phyloP scores from a whole-genome alignment of 257 asterid species.

The Solanum pennellii region DNA sequence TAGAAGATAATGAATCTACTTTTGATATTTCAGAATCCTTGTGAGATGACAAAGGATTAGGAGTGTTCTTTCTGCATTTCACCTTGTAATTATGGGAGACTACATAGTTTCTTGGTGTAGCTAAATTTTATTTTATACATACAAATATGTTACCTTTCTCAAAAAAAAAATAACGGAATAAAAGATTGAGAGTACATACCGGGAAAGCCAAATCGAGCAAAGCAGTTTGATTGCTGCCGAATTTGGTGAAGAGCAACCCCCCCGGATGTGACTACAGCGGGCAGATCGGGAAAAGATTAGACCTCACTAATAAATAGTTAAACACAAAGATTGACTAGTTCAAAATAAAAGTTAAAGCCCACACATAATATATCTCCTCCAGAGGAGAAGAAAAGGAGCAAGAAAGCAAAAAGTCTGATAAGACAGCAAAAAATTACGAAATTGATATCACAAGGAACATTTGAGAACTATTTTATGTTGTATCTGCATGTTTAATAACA shows the following conservation, averaged over 20 bases:
- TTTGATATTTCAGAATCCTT: neutral
- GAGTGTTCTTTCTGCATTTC: neutral
- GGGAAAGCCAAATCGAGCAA: constrained; percentile 85
- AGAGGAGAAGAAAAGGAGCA: neutral
- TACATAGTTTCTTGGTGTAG: neutral
- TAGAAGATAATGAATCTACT: neutral
- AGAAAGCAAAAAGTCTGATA: neutral
- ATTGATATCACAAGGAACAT: neutral
- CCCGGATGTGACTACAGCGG: constrained; percentile 76
- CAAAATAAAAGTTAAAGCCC: neutral
- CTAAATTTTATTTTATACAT: neutral
- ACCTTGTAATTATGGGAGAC: neutral
- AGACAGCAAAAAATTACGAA: neutral
- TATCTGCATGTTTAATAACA: neutral
- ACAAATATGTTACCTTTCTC: neutral
- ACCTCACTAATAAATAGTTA: neutral
- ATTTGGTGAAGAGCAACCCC: constrained; percentile 69
- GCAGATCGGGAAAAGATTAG: constrained; percentile 1
- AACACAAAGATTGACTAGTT: neutral
- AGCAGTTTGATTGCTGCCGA: constrained; percentile 83
- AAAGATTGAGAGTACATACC: constrained; percentile 22
- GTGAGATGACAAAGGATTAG: neutral
- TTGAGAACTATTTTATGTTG: neutral
- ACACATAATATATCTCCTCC: neutral
- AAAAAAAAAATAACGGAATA: neutral